Base-by-base conservation (phyloP, 2,329 filamentous ascomycete genomes). In the Dryadomyces quercivorus region DNA sequence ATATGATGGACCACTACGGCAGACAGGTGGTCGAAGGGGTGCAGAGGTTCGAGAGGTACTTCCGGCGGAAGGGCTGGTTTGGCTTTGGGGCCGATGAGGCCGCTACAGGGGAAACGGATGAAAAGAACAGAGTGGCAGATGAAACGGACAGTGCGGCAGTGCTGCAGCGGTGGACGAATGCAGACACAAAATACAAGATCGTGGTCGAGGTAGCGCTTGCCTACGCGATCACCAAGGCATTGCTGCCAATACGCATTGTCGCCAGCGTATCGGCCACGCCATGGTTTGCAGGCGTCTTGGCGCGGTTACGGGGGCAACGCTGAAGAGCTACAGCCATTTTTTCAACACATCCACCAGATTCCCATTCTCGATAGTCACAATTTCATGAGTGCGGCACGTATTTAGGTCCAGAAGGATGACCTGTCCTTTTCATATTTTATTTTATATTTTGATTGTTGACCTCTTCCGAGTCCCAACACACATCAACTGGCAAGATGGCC, bases 261-360 rank as follows among this genome's bases (percentile, higher is more conserved):
- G 69, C 81, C 7, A 95, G 91, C 70, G 77, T 94, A 4, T 95
- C 87, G 88, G 85, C 80, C 15, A 95, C 93, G 49, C 93, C 93
- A 4, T 94, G 88, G 86, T 94, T 97, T 74, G 91, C 91, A 1
- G 78, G 83, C 46, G 71, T 79, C 21, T 71, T 87, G 43, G 69
- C 86, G 13, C 67, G 68, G 50, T 54, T 68, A 20, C 66, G 64
- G 5, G 22, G 40, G 2, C 16, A 47, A 26, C 31, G 21, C 4
- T 15, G 45, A n/a, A 26, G 7, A 13, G 31, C n/a, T n/a, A n/a
- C 4, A 13, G 36, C 38, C 16, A 3, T 6, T 42, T 42, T 13
- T 42, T 42, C 38, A 42, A 15, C 3, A 15, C 38, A n/a, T 6
- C 38, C 38, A 42, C 5, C 38, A 42, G 16, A 42, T 13, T 42